Evolutionary conservation across 2,329 filamentous ascomycete genomes (phyloP), one percentile per base, ranked within the genome.

Genomic region (Elsinoe ampelina): DNA sequence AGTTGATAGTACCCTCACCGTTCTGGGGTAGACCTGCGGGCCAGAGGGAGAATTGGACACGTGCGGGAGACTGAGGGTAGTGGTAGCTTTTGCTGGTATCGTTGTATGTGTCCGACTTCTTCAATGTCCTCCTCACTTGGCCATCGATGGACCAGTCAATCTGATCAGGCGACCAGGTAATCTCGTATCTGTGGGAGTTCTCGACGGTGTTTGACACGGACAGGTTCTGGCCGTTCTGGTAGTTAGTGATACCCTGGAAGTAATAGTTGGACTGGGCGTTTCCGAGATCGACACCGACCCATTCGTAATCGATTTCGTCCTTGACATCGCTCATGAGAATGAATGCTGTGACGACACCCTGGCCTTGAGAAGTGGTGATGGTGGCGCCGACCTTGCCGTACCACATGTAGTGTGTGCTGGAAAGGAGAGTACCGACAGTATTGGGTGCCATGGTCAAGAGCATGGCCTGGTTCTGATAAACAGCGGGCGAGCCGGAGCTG

Each of bases 221-320:
- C 48, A 90, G 81, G 70, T 95, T 92, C 56, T 72, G 77, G 8
- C 82, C 84, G 68, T 96, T 88, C 62, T 80, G 75, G 68, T 95
- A 97, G 71, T 92, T 80, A 38, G 89, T 85, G 61, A 96, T 85
- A 67, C 93, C 93, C 75, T 96, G 91, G 75, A 86, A 96, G 75
- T 96, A 98, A 77, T 84, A 98, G 76, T 98, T 98, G 69, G 90
- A 93, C 76, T 98, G 91, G 15, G 86, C 88, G 61, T 79, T 81
- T 47, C 77, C 68, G 60, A 95, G 77, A 67, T 96, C 88, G 43
- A 80, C 80, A 62, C 93, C 93, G 56, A 98, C 81, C 70, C 87
- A 97, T 71, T 98, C 93, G 70, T 89, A 97, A 75, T 98, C 93
- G 66, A 98, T 95, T 73, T 98, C 93, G 68, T 98, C 93, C 79